Percentiles rank a stretch among this genome's conserved stretches.
Conservation (phyloP, 108 stramenopile species). For the Cyclotella cryptica region DNA sequence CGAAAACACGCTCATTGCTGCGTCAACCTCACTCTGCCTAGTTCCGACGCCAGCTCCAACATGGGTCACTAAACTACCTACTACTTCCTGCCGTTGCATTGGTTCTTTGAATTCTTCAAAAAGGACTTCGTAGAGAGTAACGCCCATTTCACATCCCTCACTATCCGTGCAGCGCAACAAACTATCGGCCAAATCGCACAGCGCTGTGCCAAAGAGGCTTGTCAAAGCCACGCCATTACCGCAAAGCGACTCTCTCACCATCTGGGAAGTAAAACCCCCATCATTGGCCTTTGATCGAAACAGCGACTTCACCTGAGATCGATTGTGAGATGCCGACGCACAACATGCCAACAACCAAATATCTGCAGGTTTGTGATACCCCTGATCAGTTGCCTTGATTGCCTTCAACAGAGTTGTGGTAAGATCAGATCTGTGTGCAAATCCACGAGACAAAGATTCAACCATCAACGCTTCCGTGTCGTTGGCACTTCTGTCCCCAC, state of each 20-base stretch:
- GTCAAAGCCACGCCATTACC: constrained; percentile 51
- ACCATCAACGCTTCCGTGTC: constrained; percentile 38
- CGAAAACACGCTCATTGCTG: constrained; percentile 55
- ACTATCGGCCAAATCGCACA: constrained; percentile 52
- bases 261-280: constrained; percentile 36
- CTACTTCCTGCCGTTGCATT: constrained; percentile 43
- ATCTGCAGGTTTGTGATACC: constrained; percentile 45
- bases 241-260: constrained; percentile 29
- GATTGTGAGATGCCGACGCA: constrained; percentile 55
- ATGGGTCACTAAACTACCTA: constrained; percentile 3
- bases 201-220: constrained; percentile 34
- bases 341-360: constrained; percentile 61
- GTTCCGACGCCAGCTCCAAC: constrained; percentile 42
- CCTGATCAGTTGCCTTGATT: constrained; percentile 36
- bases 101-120: constrained; percentile 54
- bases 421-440: constrained; percentile 46
- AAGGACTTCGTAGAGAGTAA: constrained; percentile 44
- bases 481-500: neutral
- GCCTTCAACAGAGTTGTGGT: constrained; percentile 42
- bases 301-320: constrained; percentile 41
- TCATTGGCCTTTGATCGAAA: constrained; percentile 46
- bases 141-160: constrained; percentile 43
- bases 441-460: constrained; percentile 45
- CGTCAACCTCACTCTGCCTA: constrained; percentile 52
- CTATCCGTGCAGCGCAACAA: constrained; percentile 26